phyloP scores from a whole-genome alignment of 2,329 filamentous ascomycete genomes.

The Aspergillus brasiliensis region DNA sequence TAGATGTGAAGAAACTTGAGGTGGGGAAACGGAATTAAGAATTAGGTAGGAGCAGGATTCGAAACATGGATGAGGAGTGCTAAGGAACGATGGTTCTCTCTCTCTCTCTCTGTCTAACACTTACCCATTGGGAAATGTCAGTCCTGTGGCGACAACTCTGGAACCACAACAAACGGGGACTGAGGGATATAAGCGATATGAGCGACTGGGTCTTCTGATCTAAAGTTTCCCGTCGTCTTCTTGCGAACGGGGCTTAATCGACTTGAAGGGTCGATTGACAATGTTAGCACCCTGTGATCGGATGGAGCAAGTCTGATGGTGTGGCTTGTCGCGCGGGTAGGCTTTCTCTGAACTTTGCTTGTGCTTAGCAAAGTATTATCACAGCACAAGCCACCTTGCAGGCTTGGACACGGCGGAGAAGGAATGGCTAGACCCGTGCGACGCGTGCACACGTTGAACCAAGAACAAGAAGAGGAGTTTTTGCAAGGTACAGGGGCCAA shows the following conservation, averaged over 20 bases:
- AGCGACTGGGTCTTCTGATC: neutral
- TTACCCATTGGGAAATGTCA: slow-evolving; percentile 24
- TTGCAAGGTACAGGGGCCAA: neutral
- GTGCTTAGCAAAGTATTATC: neutral
- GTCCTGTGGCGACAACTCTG: slow-evolving; percentile 15
- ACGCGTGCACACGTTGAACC: neutral
- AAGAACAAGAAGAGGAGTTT: neutral
- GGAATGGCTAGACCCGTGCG: neutral
- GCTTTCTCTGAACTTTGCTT: neutral
- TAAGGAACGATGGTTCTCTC: slow-evolving; percentile 8
- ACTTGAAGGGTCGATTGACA: neutral
- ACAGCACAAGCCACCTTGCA: slow-evolving; percentile 4
- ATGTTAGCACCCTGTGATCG: slow-evolving; percentile 3
- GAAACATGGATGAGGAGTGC: slow-evolving; percentile 5
- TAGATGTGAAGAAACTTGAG: slow-evolving; percentile 6
- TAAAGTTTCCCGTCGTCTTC: neutral
- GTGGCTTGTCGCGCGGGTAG: slow-evolving; percentile 2
- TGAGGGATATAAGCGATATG: neutral
- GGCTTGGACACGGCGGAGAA: neutral
- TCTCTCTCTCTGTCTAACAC: slow-evolving; percentile 11
- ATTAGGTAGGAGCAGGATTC: slow-evolving; percentile 3
- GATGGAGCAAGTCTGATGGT: neutral
- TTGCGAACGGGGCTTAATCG: neutral
- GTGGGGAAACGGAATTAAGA: slow-evolving; percentile 8
- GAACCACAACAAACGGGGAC: slow-evolving; percentile 9